Conservation (phyloP, 2,329 filamentous ascomycete genomes). For the Anthostomella pinea region DNA sequence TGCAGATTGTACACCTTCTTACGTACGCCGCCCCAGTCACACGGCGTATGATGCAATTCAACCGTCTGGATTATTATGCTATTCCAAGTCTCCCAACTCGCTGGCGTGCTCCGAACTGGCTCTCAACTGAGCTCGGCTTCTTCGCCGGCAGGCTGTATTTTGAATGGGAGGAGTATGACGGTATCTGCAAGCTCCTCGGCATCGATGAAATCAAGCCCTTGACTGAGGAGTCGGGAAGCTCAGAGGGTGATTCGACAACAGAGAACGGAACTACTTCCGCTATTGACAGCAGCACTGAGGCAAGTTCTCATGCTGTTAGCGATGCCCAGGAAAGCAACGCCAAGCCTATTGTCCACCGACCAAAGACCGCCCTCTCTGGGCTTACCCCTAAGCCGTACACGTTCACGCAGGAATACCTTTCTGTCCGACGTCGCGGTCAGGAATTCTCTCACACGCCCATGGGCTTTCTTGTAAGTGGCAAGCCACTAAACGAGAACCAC, state of each 20-base stretch:
- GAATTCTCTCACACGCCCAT: constrained; percentile 59
- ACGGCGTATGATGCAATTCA: constrained; percentile 57
- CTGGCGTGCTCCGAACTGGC: constrained; percentile 48
- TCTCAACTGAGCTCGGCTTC: constrained; percentile 57
- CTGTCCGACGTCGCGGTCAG: constrained; percentile 52
- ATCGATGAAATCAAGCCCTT: constrained; percentile 17
- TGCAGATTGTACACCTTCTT: constrained; percentile 52
- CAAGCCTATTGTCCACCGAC: background rate
- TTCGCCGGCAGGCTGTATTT: constrained; percentile 61
- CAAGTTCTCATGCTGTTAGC: constrained; percentile 2
- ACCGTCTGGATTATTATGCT: constrained; percentile 49
- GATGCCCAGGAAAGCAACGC: constrained; percentile 4
- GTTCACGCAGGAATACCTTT: constrained; percentile 56
- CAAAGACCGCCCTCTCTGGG: constrained; percentile 11
- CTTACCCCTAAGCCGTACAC: constrained; percentile 37
- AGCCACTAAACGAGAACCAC: constrained; percentile 44
- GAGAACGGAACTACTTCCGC: too few relatives aligned
- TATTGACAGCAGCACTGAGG: constrained; percentile 5
- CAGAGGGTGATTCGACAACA: constrained; percentile 13
- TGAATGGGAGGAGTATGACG: constrained; percentile 43
- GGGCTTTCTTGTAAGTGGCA: constrained; percentile 54
- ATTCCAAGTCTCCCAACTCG: constrained; percentile 43
- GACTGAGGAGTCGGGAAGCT: constrained; percentile 14
- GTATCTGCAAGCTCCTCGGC: constrained; percentile 33
- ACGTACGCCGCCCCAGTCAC: constrained; percentile 61